These are phyloP conservation scores for Zea luxurians DNA, from an alignment of 176 grass and related monocot species.

Conservation along the genomic window DNA sequence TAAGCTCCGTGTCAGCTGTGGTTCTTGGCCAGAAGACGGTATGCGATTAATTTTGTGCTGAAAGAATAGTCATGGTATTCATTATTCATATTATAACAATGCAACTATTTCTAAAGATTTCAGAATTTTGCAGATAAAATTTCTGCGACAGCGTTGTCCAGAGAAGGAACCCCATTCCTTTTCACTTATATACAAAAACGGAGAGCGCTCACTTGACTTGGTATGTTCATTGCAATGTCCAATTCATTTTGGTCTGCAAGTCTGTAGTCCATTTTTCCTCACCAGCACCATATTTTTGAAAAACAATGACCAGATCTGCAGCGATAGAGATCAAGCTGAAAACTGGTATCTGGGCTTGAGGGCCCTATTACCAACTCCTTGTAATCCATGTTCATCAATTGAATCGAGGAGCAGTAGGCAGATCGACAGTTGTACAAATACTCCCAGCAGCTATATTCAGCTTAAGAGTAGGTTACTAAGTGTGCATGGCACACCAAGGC, in stretches of 20 bases:
- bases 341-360: conserved; percentile 81
- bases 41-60: conserved; percentile 22
- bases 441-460: conserved; percentile 56
- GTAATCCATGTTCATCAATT: conserved; percentile 51
- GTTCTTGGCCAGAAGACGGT: conserved; percentile 87
- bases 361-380: conserved; percentile 55
- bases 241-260: conserved; percentile 19
- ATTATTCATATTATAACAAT: background rate
- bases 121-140: conserved; percentile 63
- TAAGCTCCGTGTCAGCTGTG: conserved; percentile 62
- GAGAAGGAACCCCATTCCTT: conserved; percentile 85
- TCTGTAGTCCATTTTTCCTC: background rate
- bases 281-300: conserved; percentile 3
- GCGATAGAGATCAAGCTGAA: conserved; percentile 80
- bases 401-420: conserved; percentile 57
- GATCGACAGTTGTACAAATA: conserved; percentile 63
- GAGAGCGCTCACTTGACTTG: conserved; percentile 84
- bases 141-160: conserved; percentile 64
- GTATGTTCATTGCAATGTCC: conserved; percentile 48
- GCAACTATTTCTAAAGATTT: conserved; percentile 27
- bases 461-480: conserved; percentile 60
- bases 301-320: conserved; percentile 68
- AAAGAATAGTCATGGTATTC: background rate
- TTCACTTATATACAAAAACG: conserved; percentile 72
- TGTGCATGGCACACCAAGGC: conserved; percentile 61